Percentiles rank a stretch among this genome's conserved stretches.
These are phyloP conservation scores for Chenopodium album DNA, from an alignment of 148 eudicot genomes.

Conservation along the genomic window DNA sequence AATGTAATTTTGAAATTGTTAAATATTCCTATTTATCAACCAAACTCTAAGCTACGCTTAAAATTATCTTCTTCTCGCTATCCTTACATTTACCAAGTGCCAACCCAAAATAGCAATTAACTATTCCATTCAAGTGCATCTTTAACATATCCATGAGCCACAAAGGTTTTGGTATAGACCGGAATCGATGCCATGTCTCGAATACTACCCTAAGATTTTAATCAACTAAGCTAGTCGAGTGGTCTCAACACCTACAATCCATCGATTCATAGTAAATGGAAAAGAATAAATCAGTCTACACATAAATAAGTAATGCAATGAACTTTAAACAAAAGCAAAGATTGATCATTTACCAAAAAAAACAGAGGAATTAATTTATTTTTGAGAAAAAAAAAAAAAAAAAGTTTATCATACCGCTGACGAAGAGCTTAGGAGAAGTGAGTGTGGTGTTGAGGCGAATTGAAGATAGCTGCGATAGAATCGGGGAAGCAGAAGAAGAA, in stretches of 20 bases:
- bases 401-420: constrained; percentile 49
- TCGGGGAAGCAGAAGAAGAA: constrained; percentile 34
- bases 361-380: not conserved
- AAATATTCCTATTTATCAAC: not conserved
- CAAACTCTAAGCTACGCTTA: not conserved
- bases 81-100: not conserved
- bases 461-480: constrained; percentile 42
- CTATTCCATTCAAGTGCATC: not conserved
- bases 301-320: too few species aligned
- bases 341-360: too few species aligned
- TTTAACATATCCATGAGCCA: not conserved
- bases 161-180: not conserved
- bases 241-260: not conserved
- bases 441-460: constrained; percentile 65
- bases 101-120: not conserved
- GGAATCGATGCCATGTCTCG: not conserved
- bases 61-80: too few species aligned
- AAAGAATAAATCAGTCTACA: not conserved
- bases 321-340: not conserved
- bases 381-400: too few species aligned
- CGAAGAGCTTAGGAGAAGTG: constrained; percentile 77
- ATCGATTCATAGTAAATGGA: not conserved
- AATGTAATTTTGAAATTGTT: too few species aligned
- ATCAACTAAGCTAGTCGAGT: not conserved
- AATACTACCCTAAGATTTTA: not conserved